Evolutionary conservation across 805 yeast species (phyloP).

Genomic region (Nakazawaea anatomiae): DNA sequence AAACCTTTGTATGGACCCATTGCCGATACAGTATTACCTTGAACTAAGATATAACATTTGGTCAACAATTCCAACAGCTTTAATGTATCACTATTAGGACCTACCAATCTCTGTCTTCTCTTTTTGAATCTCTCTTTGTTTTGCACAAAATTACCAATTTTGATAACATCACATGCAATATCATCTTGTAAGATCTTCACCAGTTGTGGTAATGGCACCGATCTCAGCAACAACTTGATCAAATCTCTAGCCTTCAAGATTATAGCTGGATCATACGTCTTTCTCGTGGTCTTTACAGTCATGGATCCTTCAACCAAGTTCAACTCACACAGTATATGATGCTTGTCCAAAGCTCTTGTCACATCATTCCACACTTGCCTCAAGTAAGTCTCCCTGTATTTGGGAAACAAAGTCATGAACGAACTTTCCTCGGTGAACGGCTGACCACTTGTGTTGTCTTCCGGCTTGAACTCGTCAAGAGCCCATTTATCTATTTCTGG

Average conservation of each 20-base stretch:
- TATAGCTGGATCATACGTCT: conserved; percentile 91
- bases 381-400: conserved; percentile 88
- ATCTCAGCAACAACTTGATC: conserved; percentile 87
- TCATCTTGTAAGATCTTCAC: conserved; percentile 87
- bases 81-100: conserved; percentile 94
- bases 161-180: conserved; percentile 91
- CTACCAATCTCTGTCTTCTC: conserved; percentile 92
- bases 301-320: conserved; percentile 95
- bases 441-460: conserved; percentile 79
- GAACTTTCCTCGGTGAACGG: conserved; percentile 95
- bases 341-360: conserved; percentile 67
- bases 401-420: conserved; percentile 92
- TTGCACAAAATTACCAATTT: conserved; percentile 82
- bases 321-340: conserved; percentile 75
- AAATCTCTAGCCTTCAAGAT: conserved; percentile 92
- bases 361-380: conserved; percentile 93
- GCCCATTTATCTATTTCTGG: conserved; percentile 93
- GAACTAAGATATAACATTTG: conserved; percentile 92
- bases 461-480: conserved; percentile 81
- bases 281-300: conserved; percentile 94
- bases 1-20: conserved; percentile 96
- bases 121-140: conserved; percentile 93
- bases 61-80: conserved; percentile 93
- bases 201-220: conserved; percentile 97
- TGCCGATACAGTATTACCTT: conserved; percentile 93